phyloP scores from a whole-genome alignment of 1,284 basidiomycete species.

The Rhodotorula sp. region DNA sequence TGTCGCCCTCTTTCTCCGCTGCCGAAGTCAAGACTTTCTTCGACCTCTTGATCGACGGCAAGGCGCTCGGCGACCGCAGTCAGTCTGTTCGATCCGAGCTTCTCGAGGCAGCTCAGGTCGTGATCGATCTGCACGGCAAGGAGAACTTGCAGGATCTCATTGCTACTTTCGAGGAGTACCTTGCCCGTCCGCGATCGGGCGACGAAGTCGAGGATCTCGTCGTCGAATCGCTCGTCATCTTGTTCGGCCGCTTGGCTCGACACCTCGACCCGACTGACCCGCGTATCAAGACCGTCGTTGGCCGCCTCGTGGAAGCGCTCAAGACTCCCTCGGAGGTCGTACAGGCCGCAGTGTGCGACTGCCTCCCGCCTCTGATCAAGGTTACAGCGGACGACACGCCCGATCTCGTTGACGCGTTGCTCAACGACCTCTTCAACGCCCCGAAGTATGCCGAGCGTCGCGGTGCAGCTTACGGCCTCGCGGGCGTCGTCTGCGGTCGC shows the following conservation, averaged over 20 bases:
- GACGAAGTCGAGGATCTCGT: slow-evolving; percentile 79
- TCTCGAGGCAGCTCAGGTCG: slow-evolving; percentile 75
- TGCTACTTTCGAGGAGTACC: slow-evolving; percentile 76
- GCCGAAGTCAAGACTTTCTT: slow-evolving; percentile 76
- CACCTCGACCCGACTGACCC: slow-evolving; percentile 76
- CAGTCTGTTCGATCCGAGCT: slow-evolving; percentile 80
- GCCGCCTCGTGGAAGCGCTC: slow-evolving; percentile 84
- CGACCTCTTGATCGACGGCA: slow-evolving; percentile 76
- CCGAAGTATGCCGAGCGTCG: slow-evolving; percentile 87
- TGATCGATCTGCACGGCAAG: slow-evolving; percentile 82
- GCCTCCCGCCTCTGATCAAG: slow-evolving; percentile 77
- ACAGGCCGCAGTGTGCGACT: slow-evolving; percentile 90
- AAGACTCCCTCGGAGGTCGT: slow-evolving; percentile 96
- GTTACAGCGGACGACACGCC: slow-evolving; percentile 59
- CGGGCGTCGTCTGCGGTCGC: slow-evolving; percentile 85
- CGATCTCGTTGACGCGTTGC: slow-evolving; percentile 71
- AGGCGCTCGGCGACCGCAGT: slow-evolving; percentile 83
- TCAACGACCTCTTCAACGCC: slow-evolving; percentile 71
- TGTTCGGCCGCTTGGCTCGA: slow-evolving; percentile 88
- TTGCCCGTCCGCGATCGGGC: slow-evolving; percentile 62
- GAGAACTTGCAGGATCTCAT: slow-evolving; percentile 73
- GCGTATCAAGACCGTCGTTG: slow-evolving; percentile 78
- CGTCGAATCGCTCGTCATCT: slow-evolving; percentile 91
- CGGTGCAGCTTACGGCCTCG: slow-evolving; percentile 93
- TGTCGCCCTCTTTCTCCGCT: slow-evolving; percentile 67